phyloP scores from a whole-genome alignment of 2,329 filamentous ascomycete genomes.

The Emericellopsis cladophorae region DNA sequence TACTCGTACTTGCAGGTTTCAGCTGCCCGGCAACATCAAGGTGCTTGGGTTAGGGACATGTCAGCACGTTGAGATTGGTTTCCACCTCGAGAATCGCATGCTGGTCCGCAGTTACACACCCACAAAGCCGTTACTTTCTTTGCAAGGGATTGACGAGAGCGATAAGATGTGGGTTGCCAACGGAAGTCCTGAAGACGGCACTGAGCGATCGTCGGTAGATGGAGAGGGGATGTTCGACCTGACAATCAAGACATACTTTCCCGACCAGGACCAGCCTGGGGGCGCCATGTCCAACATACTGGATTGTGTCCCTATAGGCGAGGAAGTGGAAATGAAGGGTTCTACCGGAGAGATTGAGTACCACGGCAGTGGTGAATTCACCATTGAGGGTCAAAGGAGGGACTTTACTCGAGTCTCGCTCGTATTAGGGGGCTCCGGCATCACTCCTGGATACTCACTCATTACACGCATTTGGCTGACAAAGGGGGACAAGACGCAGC shows the following conservation, averaged over 20 bases:
- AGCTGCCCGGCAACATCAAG: constrained; percentile 22
- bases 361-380: constrained; percentile 29
- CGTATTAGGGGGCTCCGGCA: constrained; percentile 34
- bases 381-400: constrained; percentile 24
- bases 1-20: constrained; percentile 26
- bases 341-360: constrained; percentile 38
- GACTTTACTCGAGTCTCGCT: constrained; percentile 31
- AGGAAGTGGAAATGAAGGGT: constrained; percentile 36
- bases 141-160: no score
- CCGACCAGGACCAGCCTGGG: constrained; percentile 30
- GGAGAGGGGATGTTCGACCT: constrained; percentile 32
- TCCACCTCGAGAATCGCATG: constrained; percentile 37
- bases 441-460: constrained; percentile 38
- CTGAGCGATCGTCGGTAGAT: constrained; percentile 7
- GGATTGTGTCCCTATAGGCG: constrained; percentile 31
- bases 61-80: constrained; percentile 39
- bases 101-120: constrained; percentile 38
- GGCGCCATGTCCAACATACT: constrained; percentile 41
- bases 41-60: constrained; percentile 34
- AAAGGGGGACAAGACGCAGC: no score
- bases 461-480: constrained; percentile 15
- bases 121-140: constrained; percentile 25
- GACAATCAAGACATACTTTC: constrained; percentile 38
- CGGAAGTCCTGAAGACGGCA: no score
- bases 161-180: no score